Evolutionary conservation across 768 basidiomycete genomes (phyloP), one percentile per base, ranked within the genome.

Genomic region (Russula abietina): DNA sequence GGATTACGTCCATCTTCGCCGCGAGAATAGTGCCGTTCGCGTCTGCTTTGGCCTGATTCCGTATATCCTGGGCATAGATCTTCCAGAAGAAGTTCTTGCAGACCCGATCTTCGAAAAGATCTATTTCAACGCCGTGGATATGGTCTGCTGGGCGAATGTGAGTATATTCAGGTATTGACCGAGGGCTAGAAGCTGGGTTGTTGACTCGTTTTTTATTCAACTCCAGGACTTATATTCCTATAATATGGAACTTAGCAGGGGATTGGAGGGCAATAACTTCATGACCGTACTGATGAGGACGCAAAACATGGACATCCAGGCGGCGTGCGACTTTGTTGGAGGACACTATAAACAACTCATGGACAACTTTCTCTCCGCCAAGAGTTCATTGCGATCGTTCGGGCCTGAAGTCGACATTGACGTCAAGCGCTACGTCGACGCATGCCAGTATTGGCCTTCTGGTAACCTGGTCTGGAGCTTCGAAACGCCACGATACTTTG

Each of bases 101-200:
- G 77, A 89, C 70, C 75, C 81, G 22, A 73, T 68, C 16, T 82
- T 88, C 69, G 74, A 77, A 70, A 75, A 76, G 45, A 78, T 83
- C 41, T 81, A 85, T 68, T 80, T 78, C 69, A 80, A 82, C 8
- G 85, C 83, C 11, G 80, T 80, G 46, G 87, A 89, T 71, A 77
- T 86, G 67, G 81, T 89, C 57, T 83, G 82, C 72, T 88, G 82
- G 85, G 75, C 86, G 24, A 89, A 89, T 71, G 87, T 88, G 64
- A 72, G 81, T 73, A 30, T 33, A 43, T 36, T 9, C 26, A 17
- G 17, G 52, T 49, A 26, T 24, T 24, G 30, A 30, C 48, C n/a
- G 9, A 17, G 22, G 9, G 7, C 12, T 6, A 38, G 28, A 30
- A 43, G 53, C 45, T 66, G 4, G 54, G 19, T 4, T 38, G 14